Conservation (phyloP, 2,329 filamentous ascomycete species). For the Aureobasidium sp. region DNA sequence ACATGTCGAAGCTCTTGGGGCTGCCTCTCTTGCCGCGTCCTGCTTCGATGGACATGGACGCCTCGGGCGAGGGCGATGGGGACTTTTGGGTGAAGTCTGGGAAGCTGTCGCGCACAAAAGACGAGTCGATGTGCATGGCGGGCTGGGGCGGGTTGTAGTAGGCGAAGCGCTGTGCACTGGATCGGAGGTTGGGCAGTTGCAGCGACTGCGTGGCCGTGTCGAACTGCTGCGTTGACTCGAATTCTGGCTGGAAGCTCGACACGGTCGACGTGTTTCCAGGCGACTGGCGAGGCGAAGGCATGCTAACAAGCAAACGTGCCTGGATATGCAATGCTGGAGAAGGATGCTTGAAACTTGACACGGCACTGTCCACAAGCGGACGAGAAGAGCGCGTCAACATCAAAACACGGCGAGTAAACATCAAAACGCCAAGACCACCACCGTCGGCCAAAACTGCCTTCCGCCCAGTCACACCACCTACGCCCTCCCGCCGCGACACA, state of each 20-base stretch:
- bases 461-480: not conserved
- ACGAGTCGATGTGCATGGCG: constrained; percentile 1
- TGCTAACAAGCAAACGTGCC: not conserved
- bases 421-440: constrained; percentile 5
- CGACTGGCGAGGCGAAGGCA: constrained; percentile 8
- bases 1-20: constrained; percentile 36
- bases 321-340: not conserved
- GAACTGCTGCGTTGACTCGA: constrained; percentile 16
- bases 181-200: constrained; percentile 10
- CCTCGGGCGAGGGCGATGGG: not conserved
- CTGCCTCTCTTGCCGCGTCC: constrained; percentile 42
- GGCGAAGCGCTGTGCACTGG: constrained; percentile 3
- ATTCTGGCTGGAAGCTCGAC: constrained; percentile 16
- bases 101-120: constrained; percentile 1
- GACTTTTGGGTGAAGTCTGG: constrained; percentile 9
- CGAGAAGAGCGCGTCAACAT: constrained; percentile 5
- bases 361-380: not conserved
- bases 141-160: constrained; percentile 4
- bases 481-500: not conserved
- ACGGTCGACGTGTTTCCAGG: constrained; percentile 14
- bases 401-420: constrained; percentile 12
- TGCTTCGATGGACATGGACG: constrained; percentile 42
- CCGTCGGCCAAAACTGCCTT: not conserved
- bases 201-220: constrained; percentile 16
- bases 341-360: constrained; percentile 3